Evolutionary conservation across 257 asterid species (phyloP), one percentile per base, ranked within the genome.

Genomic region (Anisodus tanguticus): DNA sequence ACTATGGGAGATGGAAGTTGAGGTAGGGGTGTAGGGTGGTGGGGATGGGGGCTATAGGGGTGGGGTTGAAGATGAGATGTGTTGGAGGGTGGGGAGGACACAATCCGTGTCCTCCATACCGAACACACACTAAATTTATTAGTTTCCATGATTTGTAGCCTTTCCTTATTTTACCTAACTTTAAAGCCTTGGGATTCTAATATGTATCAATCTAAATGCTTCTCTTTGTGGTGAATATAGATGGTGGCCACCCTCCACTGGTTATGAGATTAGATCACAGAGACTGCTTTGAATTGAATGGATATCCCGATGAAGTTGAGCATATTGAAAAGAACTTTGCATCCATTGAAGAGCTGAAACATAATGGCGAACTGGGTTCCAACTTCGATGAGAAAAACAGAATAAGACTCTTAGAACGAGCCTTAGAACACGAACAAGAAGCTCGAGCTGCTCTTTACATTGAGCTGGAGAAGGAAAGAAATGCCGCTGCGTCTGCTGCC

Each of bases 381-480:
- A 77, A 58, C 13, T 49, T 57, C 31, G 63, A 83, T 54, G 94
- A 91, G 79, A 81, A 85, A 80, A 82, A 84, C 62, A 66, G 85
- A 60, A 85, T 89, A 58, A 90, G 87, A 68, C 51, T 86, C 66
- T 90, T 96, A 89, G 94, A 90, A 84, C 90, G 83, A 86, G 93
- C 89, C 60, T 94, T 96, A 49, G 90, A 88, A 80, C 93, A 88
- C 79, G 97, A 91, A 85, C 93, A 89, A 63, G 88, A 92, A 68
- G 90, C 91, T 78, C 64, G 74, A 69, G 49, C 63, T 62, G 87
- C 88, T 16, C 89, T 89, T 70, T 81, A 62, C 66, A 71, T 84
- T 19, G 99, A 96, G 88, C 99, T 96, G 66, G 98, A 96, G 85
- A 92, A 92, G 93, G 99, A 96, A 90, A 92, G 98, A 90, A 91